Evolutionary conservation across 805 yeast species (phyloP).

Genomic region (Pichia pseudocactophila): DNA sequence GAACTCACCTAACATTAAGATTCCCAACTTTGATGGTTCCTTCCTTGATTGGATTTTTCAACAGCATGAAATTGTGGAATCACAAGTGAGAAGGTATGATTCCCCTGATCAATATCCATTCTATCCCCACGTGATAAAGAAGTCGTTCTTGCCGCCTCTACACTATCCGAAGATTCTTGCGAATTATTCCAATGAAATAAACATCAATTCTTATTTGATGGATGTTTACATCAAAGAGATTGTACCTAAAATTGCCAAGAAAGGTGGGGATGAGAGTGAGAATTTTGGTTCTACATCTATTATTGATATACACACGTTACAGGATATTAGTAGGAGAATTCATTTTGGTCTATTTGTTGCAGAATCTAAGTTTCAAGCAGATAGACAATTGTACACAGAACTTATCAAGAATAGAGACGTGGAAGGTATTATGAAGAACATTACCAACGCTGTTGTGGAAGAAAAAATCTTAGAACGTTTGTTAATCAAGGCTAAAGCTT

Average conservation of each 20-base stretch:
- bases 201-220: slow-evolving; percentile 64
- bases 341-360: slow-evolving; percentile 98
- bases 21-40: slow-evolving; percentile 63
- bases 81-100: slow-evolving; percentile 81
- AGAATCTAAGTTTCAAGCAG: slow-evolving; percentile 77
- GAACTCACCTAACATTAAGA: slow-evolving; percentile 36
- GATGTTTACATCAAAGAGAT: slow-evolving; percentile 61
- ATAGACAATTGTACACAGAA: slow-evolving; percentile 51
- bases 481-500: slow-evolving; percentile 70
- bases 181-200: slow-evolving; percentile 61
- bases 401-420: slow-evolving; percentile 60
- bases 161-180: slow-evolving; percentile 77
- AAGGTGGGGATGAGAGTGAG: slow-evolving; percentile 66
- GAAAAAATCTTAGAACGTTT: slow-evolving; percentile 72
- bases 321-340: slow-evolving; percentile 82
- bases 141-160: slow-evolving; percentile 70
- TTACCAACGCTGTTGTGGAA: slow-evolving; percentile 85
- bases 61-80: slow-evolving; percentile 65
- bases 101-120: slow-evolving; percentile 94
- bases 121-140: slow-evolving; percentile 57
- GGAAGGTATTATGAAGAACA: slow-evolving; percentile 65
- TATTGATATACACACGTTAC: slow-evolving; percentile 79
- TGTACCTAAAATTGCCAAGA: slow-evolving; percentile 63
- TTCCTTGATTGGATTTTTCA: slow-evolving; percentile 80
- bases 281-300: slow-evolving; percentile 82